Base-by-base conservation (phyloP, 2,329 filamentous ascomycete genomes). In the Lizonia empirigonia region DNA sequence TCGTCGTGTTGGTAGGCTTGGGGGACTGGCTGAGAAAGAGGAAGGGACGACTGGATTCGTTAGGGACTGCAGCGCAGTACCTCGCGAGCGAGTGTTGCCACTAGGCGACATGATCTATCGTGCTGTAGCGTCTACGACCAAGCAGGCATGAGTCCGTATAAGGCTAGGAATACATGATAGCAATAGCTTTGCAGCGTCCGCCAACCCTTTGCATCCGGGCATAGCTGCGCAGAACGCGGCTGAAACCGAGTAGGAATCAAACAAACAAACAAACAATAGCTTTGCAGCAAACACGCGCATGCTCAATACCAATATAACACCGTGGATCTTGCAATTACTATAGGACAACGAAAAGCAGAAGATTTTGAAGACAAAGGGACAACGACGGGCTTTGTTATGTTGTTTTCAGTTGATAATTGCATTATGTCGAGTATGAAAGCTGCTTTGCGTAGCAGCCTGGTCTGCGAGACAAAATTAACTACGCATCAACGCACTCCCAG, bases 401-500 rank as follows among this genome's bases (percentile, higher is more conserved):
- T 8, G 13, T 4, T 1, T 10, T 10, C 9, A 12, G 13, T 27
- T 27, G 7, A 9, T 10, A 10, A 10, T 27, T 27, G 24, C 24
- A 10, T 27, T 27, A 10, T 27, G 24, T 12, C 7, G 9, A 27
- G n/a, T 8, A 10, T 27, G 24, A 27, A 9, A 4, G 24, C 13
- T 8, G 24, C 24, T 27, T 27, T 20, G 22, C 26, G n/a, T 26
- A 27, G 16, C 29, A 24, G 20, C 20, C 23, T 22, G 8, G n/a
- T 27, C 12, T 5, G 2, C n/a, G 15, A 33, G 22, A 15, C 24
- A 12, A 24, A n/a, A 2, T 18, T 13, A 13, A 2, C 34, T 48
- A 48, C 2, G 12, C 13, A 26, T 64, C 50, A 6, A 70, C 61
- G 36, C 71, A 74, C 50, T 70, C 54, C 71, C 71, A 73, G 50